Evolutionary conservation across 176 grass and related monocot species (phyloP).

Genomic region (Saccharum officinarum): DNA sequence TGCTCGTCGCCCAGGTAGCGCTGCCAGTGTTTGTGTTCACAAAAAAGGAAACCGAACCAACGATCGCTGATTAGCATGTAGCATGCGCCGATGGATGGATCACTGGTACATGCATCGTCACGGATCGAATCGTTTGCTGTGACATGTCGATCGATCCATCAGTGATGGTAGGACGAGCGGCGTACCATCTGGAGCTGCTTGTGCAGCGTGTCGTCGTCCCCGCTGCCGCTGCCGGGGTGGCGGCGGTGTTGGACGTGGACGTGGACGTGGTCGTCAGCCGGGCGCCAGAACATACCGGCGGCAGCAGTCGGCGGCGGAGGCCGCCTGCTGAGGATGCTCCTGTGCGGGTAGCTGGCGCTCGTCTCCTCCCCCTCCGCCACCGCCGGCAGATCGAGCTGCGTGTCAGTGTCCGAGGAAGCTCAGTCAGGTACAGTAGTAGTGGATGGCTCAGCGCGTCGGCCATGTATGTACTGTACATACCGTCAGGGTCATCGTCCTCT

Average conservation of each 20-base stretch:
- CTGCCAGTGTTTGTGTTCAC: not conserved
- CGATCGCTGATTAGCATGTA: not conserved
- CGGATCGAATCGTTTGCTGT: not conserved
- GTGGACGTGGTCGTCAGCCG: not conserved
- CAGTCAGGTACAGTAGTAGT: not conserved
- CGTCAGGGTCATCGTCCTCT: constrained; percentile 30
- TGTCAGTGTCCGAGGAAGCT: not conserved
- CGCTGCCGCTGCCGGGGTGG: not conserved
- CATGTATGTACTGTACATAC: not conserved
- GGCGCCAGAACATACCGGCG: not conserved
- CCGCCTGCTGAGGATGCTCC: constrained; percentile 8
- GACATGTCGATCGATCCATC: not conserved
- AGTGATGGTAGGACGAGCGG: not conserved
- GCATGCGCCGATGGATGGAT: not conserved
- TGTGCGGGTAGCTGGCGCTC: not conserved
- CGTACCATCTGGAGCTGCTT: constrained; percentile 45
- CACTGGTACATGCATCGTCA: not conserved
- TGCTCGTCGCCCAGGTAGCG: constrained; percentile 1
- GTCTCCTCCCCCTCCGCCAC: not conserved
- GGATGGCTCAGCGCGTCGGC: not conserved
- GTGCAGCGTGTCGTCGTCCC: not conserved
- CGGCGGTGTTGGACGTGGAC: not conserved
- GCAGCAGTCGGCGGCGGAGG: not conserved
- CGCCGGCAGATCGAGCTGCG: constrained; percentile 40
- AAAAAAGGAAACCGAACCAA: not conserved